Conservation (phyloP, 2,329 filamentous ascomycete species). For the Mycosphaerelloides madeirae region DNA sequence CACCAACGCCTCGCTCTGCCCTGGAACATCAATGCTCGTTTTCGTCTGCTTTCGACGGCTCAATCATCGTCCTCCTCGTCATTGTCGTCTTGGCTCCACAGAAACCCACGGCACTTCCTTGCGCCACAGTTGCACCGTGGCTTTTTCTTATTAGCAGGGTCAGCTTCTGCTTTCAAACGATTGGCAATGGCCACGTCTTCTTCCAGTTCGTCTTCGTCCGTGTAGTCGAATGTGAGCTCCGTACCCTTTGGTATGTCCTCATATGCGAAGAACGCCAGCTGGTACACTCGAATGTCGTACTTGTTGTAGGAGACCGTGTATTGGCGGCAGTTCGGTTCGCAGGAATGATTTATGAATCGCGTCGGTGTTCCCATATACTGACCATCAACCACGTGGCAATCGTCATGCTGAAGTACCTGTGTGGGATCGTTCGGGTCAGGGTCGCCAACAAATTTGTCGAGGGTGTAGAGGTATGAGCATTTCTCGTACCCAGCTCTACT, state of each 20-base stretch:
- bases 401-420: conserved; percentile 39
- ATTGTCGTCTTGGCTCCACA: conserved; percentile 40
- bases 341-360: conserved; percentile 79
- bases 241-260: conserved; percentile 59
- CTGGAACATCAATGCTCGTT: too few relatives aligned
- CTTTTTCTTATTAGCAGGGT: conserved; percentile 46
- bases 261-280: conserved; percentile 70
- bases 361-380: conserved; percentile 74
- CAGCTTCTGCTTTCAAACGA: conserved; percentile 40
- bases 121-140: conserved; percentile 55
- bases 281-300: conserved; percentile 68
- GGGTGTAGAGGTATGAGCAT: conserved; percentile 71
- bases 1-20: too few relatives aligned
- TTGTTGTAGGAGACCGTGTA: conserved; percentile 76
- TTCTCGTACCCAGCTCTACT: conserved; percentile 56
- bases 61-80: too few relatives aligned
- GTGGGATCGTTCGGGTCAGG: not conserved
- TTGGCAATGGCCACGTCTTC: conserved; percentile 25
- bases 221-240: conserved; percentile 77
- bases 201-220: conserved; percentile 55
- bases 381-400: conserved; percentile 53
- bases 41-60: too few relatives aligned
- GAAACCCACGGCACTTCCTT: conserved; percentile 60
- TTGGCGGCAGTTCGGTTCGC: conserved; percentile 72
- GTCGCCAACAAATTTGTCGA: conserved; percentile 65